Percentiles rank a stretch among this genome's conserved stretches.
Conservation (phyloP, 345 rosid genomes). For the Theobroma cacao region DNA sequence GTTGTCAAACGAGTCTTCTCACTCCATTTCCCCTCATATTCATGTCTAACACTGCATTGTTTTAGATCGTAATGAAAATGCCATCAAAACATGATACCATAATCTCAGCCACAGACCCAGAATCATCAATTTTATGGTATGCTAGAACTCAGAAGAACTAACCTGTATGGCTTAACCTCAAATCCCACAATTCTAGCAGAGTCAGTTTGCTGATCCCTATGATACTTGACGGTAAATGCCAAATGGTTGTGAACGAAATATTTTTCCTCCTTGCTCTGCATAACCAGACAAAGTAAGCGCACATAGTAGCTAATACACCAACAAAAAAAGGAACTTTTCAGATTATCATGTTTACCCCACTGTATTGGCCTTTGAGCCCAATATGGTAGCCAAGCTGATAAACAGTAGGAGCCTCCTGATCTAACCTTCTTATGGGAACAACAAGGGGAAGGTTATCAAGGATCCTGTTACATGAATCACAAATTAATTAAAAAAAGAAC, state of each 20-base stretch:
- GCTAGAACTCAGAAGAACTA: constrained; percentile 10
- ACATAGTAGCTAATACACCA: neutral
- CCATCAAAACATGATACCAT: neutral
- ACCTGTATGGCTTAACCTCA: constrained; percentile 95
- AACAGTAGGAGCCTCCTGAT: constrained; percentile 63
- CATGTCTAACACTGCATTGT: constrained; percentile 69
- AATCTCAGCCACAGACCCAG: neutral
- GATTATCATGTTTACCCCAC: constrained; percentile 58
- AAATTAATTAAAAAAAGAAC: constrained; percentile 25
- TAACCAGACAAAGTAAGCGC: constrained; percentile 16
- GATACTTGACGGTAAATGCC: constrained; percentile 84
- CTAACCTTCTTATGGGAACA: constrained; percentile 67
- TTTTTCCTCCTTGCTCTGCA: constrained; percentile 79
- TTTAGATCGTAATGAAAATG: neutral
- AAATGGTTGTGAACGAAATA: constrained; percentile 89
- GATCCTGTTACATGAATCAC: constrained; percentile 57
- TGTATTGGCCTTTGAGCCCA: constrained; percentile 87
- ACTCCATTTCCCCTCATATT: constrained; percentile 76
- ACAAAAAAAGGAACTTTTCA: constrained; percentile 10
- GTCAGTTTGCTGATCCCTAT: constrained; percentile 68
- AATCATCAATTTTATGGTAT: neutral
- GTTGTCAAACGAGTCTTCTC: constrained; percentile 71
- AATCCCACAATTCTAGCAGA: constrained; percentile 94
- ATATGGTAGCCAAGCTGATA: constrained; percentile 92
- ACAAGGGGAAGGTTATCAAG: constrained; percentile 96